Conservation (phyloP, 495 filamentous ascomycete species). For the Aspergillus bertholletiae region DNA sequence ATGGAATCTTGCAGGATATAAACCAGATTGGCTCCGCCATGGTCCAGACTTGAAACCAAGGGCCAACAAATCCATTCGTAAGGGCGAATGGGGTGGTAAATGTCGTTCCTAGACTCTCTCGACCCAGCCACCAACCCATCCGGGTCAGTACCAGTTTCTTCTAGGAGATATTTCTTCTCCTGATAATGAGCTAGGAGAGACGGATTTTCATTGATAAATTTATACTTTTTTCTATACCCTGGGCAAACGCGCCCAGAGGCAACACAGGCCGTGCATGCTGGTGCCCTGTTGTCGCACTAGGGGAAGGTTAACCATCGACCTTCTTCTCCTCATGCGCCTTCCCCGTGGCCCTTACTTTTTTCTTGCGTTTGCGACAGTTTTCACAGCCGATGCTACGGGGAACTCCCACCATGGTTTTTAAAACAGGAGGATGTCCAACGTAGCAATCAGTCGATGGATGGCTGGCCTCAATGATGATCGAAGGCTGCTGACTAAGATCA, state of each 20-base stretch:
- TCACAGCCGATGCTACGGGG: neutral
- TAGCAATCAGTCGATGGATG: too few species aligned
- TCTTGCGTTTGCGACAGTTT: neutral
- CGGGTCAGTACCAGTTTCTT: neutral
- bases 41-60: neutral
- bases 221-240: neutral
- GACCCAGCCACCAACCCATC: too few species aligned
- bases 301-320: neutral
- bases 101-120: too few species aligned
- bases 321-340: neutral
- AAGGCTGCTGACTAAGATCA: too few species aligned
- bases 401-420: neutral
- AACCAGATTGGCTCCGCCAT: neutral
- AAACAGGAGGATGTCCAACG: neutral
- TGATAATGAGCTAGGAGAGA: neutral
- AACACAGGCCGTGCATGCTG: neutral
- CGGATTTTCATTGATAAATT: neutral
- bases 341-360: neutral
- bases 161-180: neutral
- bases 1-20: neutral
- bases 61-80: neutral
- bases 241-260: neutral
- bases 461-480: too few species aligned
- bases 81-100: neutral
- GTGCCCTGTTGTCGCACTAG: neutral